Base-by-base conservation (phyloP, 2,329 filamentous ascomycete genomes). In the Catunica adiposa region DNA sequence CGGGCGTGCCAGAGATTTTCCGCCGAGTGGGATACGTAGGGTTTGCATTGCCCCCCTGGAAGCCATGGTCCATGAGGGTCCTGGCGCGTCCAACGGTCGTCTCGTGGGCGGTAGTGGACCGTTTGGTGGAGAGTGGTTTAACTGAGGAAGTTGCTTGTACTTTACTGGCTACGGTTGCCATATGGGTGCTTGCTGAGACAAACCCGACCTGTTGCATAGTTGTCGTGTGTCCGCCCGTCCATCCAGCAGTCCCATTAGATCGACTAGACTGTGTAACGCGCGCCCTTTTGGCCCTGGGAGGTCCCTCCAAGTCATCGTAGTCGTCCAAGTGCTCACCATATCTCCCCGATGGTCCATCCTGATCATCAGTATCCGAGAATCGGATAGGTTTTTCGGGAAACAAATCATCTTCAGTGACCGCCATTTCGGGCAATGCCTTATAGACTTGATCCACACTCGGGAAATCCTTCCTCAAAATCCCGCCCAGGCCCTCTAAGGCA, bases 201-300 rank as follows among this genome's bases (percentile, higher is more conserved):
- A 86, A 86, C 0, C 78, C 80, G 54, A 81, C 68, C 55, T 73
- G 70, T 48, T 79, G 75, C 79, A 84, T 84, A 0, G 80, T 84
- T 3, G 80, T 83, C 3, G 68, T 62, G 57, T 79, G 77, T 52
- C 69, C 70, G 6, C 69, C 68, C 53, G 69, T 62, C 69, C 71
- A 71, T 26, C 61, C 63, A 58, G 66, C 25, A 64, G 66, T 58
- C 64, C 66, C 26, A 64, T 62, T 54, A 67, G 69, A 3, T 60
- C 56, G 11, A 44, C 60, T 65, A 44, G 51, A 56, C 40, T 15
- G 15, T 8, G 20, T n/a, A 22, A 44, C 40, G 8, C 40, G 9
- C n/a, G 60, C 59, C 57, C 17, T 59, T 54, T 14, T 53, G 5
- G 2, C 26, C 29, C 61, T 61, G 15, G 62, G 29, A 7, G n/a